A percentile compares a stretch with the other conserved stretches of the same genome.
Evolutionary conservation across 2,329 filamentous ascomycete genomes (phyloP).

Genomic region (Trichoderma sp.): DNA sequence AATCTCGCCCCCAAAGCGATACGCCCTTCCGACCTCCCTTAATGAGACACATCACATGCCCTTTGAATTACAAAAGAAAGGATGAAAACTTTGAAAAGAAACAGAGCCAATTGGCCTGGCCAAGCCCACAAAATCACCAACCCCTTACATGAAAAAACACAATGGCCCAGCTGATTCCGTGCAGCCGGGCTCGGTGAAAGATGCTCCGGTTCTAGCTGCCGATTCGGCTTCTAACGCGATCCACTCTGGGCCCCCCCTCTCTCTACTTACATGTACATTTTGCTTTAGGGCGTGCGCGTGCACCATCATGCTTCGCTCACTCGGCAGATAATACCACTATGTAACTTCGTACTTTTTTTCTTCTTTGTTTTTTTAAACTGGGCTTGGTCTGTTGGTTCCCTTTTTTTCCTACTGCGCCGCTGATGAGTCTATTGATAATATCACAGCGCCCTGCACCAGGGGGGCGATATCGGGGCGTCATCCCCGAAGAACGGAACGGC

Average conservation of each 20-base stretch:
- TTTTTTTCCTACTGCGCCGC: neutral
- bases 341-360: neutral
- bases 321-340: neutral
- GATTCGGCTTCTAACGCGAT: neutral
- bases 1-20: neutral
- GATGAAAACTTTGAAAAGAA: neutral
- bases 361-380: neutral
- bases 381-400: neutral
- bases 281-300: neutral
- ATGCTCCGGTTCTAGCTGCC: slow-evolving; percentile 6
- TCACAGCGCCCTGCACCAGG: neutral
- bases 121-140: neutral
- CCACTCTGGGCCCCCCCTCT: neutral
- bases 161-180: neutral
- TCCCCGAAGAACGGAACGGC: slow-evolving; percentile 9
- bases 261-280: neutral
- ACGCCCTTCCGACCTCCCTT: neutral
- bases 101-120: neutral
- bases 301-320: neutral
- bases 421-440: neutral
- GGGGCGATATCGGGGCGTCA: slow-evolving; percentile 11
- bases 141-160: neutral
- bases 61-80: neutral
- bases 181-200: slow-evolving; percentile 11
- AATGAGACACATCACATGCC: neutral